phyloP scores from a whole-genome alignment of 345 rosid genomes.

The Clarkia xantiana region DNA sequence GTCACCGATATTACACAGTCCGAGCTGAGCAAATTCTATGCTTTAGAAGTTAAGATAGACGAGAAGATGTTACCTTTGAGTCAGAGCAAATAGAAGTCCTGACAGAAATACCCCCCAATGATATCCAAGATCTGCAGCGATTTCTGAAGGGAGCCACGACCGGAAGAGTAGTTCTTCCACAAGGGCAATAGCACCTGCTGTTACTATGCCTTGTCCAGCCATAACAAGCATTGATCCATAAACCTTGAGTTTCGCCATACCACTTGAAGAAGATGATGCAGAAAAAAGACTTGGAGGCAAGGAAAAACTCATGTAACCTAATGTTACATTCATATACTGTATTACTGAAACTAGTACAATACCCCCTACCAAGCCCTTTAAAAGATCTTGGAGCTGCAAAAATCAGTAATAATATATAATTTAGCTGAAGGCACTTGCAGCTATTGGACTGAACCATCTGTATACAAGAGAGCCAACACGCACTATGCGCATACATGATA shows the following conservation, averaged over 20 bases:
- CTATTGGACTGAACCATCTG: too few species aligned
- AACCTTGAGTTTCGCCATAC: slow-evolving; percentile 28
- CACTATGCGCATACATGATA: too few species aligned
- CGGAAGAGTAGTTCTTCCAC: slow-evolving; percentile 86
- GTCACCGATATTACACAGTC: too few species aligned
- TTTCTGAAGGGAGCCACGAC: slow-evolving; percentile 77
- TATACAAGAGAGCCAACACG: too few species aligned
- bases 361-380: slow-evolving; percentile 59
- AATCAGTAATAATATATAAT: slow-evolving; percentile 1
- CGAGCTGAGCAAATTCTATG: not conserved
- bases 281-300: slow-evolving; percentile 42
- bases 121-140: slow-evolving; percentile 64
- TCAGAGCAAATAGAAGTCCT: slow-evolving; percentile 57
- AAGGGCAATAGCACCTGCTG: slow-evolving; percentile 49
- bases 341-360: slow-evolving; percentile 39
- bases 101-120: slow-evolving; percentile 58
- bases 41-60: not conserved
- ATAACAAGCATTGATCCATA: slow-evolving; percentile 27
- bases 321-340: slow-evolving; percentile 41
- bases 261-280: slow-evolving; percentile 26
- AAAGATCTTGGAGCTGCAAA: slow-evolving; percentile 43
- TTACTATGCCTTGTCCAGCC: slow-evolving; percentile 38
- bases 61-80: slow-evolving; percentile 45
- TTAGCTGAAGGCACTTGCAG: not conserved
- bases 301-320: slow-evolving; percentile 48